Percentiles rank a stretch among this genome's conserved stretches.
These are phyloP conservation scores for Epichloe sibirici DNA, from an alignment of 2,329 filamentous ascomycete species.

Conservation along the genomic window DNA sequence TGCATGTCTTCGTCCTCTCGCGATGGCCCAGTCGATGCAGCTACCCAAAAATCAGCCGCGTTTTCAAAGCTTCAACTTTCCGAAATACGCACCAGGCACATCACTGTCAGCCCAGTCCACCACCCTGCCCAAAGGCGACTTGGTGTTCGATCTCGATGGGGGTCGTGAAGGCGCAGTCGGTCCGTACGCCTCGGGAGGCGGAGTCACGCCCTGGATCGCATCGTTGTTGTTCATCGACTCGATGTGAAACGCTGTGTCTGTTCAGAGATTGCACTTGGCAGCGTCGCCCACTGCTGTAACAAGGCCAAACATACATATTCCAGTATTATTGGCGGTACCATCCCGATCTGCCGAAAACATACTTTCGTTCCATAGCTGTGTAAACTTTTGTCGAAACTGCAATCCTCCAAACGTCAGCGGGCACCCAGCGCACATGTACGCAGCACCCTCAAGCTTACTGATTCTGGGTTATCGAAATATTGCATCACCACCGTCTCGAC, in stretches of 20 bases:
- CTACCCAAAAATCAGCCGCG: background rate
- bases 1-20: slow-evolving; percentile 45
- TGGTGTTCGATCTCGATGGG: slow-evolving; percentile 46
- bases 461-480: slow-evolving; percentile 35
- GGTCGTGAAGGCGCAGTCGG: slow-evolving; percentile 44
- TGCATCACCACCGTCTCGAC: slow-evolving; percentile 37
- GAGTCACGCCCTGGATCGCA: slow-evolving; percentile 31
- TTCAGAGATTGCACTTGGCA: background rate
- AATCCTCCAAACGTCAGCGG: background rate
- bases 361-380: slow-evolving; percentile 39
- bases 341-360: slow-evolving; percentile 42
- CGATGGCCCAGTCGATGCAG: slow-evolving; percentile 17
- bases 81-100: slow-evolving; percentile 22
- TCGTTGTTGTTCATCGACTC: slow-evolving; percentile 36
- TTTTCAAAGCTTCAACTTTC: background rate
- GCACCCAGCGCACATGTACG: background rate
- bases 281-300: background rate
- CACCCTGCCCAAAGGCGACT: slow-evolving; percentile 42
- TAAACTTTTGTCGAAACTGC: slow-evolving; percentile 36
- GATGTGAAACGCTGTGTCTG: slow-evolving; percentile 38
- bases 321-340: slow-evolving; percentile 28
- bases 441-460: slow-evolving; percentile 13
- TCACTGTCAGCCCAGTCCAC: slow-evolving; percentile 34
- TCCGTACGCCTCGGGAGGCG: slow-evolving; percentile 27
- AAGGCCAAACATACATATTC: slow-evolving; percentile 28